phyloP scores from a whole-genome alignment of 768 basidiomycete genomes.

The Xerocomellus intermedius region DNA sequence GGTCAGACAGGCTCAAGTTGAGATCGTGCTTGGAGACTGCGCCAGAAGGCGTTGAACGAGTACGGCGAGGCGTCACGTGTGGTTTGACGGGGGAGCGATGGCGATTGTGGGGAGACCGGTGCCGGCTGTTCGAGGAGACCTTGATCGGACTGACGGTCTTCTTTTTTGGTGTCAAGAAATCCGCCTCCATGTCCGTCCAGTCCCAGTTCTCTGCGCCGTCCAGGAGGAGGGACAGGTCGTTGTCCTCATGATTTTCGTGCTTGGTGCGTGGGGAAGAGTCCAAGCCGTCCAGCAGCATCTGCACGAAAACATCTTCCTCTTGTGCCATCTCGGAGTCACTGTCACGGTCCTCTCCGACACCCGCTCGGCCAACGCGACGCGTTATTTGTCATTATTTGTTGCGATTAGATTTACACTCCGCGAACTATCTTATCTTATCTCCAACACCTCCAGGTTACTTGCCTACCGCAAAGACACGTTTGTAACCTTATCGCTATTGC shows the following conservation, averaged over 20 bases:
- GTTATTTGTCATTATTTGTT: constrained; percentile 24
- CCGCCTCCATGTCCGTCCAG: constrained; percentile 55
- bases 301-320: constrained; percentile 63
- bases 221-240: constrained; percentile 48
- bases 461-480: too few species aligned
- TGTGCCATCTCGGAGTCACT: constrained; percentile 34
- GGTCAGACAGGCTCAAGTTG: constrained; percentile 44
- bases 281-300: constrained; percentile 48
- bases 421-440: constrained; percentile 16
- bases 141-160: constrained; percentile 32
- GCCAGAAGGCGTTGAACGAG: constrained; percentile 9
- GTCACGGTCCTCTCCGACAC: background rate
- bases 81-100: constrained; percentile 20
- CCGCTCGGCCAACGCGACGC: constrained; percentile 20
- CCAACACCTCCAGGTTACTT: background rate
- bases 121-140: constrained; percentile 6
- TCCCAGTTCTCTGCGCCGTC: constrained; percentile 73
- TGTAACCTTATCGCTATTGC: background rate
- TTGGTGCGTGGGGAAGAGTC: constrained; percentile 39
- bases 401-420: background rate
- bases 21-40: constrained; percentile 7
- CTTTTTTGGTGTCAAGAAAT: constrained; percentile 52
- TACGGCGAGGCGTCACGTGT: constrained; percentile 9
- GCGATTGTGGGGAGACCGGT: constrained; percentile 15
- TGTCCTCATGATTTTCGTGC: constrained; percentile 7